These are phyloP conservation scores for Alternaria burnsii DNA, from an alignment of 2,329 filamentous ascomycete species.

Conservation along the genomic window DNA sequence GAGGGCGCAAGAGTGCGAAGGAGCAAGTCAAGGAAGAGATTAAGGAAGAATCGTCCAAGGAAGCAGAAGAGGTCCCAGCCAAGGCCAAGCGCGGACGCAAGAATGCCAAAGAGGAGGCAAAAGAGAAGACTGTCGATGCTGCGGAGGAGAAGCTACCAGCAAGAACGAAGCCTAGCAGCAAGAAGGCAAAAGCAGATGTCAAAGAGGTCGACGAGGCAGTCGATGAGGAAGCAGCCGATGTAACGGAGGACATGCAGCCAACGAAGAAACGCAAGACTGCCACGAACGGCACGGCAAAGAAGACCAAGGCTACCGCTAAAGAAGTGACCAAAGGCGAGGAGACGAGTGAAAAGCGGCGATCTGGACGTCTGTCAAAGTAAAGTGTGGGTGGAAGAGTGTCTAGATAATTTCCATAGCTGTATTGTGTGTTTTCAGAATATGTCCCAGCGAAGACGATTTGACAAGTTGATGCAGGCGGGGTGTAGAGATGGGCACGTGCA, in stretches of 20 bases:
- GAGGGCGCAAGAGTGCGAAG: conserved; percentile 35
- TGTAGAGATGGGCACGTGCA: conserved; percentile 30
- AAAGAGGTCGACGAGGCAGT: conserved; percentile 27
- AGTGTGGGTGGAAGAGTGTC: not conserved
- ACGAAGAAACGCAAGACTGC: conserved; percentile 40
- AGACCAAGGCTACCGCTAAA: conserved; percentile 17
- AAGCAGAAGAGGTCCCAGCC: conserved; percentile 11
- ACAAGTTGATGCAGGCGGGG: conserved; percentile 1
- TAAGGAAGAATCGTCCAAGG: conserved; percentile 29
- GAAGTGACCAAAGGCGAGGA: conserved; percentile 26
- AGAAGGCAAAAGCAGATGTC: conserved; percentile 24
- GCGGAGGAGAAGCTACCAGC: conserved; percentile 32
- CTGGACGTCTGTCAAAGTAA: conserved; percentile 32
- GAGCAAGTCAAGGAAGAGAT: conserved; percentile 28
- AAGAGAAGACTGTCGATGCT: conserved; percentile 30
- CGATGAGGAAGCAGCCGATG: conserved; percentile 36
- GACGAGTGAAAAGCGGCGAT: conserved; percentile 30
- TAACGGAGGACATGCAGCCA: conserved; percentile 30
- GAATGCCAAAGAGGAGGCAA: conserved; percentile 30
- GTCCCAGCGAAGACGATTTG: not conserved
- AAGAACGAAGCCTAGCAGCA: conserved; percentile 10
- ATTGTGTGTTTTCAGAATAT: not conserved
- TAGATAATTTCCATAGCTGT: not conserved
- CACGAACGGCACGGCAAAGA: conserved; percentile 20
- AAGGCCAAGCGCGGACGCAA: conserved; percentile 34